Evolutionary conservation across 192 early-diverging fungal genomes (phyloP).

Genomic region (Rhizophlyctis rosea): DNA sequence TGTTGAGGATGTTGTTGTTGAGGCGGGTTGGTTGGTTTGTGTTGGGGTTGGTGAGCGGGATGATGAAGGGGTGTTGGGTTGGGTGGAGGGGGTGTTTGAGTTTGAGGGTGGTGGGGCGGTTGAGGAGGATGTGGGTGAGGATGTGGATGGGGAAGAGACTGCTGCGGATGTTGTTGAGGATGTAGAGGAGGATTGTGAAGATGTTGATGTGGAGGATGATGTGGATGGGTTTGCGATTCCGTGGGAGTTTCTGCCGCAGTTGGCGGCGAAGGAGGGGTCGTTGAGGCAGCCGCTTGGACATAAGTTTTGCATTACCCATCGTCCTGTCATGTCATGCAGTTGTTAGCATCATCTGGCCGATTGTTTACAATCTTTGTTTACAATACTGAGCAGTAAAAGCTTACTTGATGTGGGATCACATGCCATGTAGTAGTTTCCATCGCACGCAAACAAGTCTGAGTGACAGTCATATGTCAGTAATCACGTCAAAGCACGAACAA

Average conservation of each 20-base stretch:
- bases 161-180: background rate
- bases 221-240: conserved; percentile 10
- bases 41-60: background rate
- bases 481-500: too few relatives aligned
- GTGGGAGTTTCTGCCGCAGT: conserved; percentile 16
- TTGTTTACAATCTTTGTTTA: background rate
- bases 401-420: conserved; percentile 8
- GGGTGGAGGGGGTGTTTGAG: background rate
- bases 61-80: background rate
- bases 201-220: conserved; percentile 13
- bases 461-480: too few relatives aligned
- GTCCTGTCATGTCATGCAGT: background rate
- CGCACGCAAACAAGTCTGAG: conserved; percentile 21
- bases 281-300: conserved; percentile 19
- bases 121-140: background rate
- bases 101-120: background rate
- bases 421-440: conserved; percentile 23
- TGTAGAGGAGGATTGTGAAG: conserved; percentile 7
- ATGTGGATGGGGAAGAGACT: conserved; percentile 3
- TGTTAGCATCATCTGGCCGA: background rate
- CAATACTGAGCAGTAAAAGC: background rate
- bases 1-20: background rate
- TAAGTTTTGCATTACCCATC: conserved; percentile 32
- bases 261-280: conserved; percentile 23
- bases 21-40: background rate